These are phyloP conservation scores for Hibiscus tridactylites DNA, from an alignment of 345 rosid species.

Conservation along the genomic window DNA sequence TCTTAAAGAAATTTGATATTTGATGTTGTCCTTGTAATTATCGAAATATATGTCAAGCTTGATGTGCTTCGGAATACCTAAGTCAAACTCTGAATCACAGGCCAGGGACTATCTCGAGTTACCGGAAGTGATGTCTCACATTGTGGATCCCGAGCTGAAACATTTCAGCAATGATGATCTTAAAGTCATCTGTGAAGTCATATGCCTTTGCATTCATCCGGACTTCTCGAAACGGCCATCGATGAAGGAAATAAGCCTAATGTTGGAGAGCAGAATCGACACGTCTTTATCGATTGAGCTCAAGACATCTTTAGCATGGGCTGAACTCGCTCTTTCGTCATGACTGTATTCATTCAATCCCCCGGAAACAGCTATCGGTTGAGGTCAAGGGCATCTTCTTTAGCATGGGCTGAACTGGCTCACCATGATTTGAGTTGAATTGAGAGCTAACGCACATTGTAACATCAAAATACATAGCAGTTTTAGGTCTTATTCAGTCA, in stretches of 20 bases:
- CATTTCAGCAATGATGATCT: conserved; percentile 74
- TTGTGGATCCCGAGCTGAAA: conserved; percentile 89
- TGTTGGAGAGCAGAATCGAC: neutral
- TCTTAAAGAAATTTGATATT: neutral
- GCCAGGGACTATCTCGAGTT: conserved; percentile 79
- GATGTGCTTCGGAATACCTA: neutral
- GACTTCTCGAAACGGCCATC: conserved; percentile 22
- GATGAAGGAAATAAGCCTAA: neutral
- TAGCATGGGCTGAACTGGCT: neutral
- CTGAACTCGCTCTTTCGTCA: neutral
- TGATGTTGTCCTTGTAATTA: neutral
- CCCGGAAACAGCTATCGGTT: neutral
- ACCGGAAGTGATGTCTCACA: conserved; percentile 65
- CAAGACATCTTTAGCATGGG: neutral
- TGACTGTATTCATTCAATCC: conserved; percentile 46
- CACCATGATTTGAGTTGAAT: neutral
- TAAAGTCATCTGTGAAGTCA: conserved; percentile 65
- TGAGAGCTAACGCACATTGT: neutral
- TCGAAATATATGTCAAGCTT: neutral
- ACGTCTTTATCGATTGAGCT: neutral
- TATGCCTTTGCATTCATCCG: conserved; percentile 49
- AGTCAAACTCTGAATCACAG: conserved; percentile 24
- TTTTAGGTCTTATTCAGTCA: neutral
- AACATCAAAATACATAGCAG: neutral
- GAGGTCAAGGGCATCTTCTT: neutral